Evolutionary conservation across 371 early-diverging fungal species (phyloP), one percentile per base, ranked within the genome.

Genomic region (Globomyces sp.): DNA sequence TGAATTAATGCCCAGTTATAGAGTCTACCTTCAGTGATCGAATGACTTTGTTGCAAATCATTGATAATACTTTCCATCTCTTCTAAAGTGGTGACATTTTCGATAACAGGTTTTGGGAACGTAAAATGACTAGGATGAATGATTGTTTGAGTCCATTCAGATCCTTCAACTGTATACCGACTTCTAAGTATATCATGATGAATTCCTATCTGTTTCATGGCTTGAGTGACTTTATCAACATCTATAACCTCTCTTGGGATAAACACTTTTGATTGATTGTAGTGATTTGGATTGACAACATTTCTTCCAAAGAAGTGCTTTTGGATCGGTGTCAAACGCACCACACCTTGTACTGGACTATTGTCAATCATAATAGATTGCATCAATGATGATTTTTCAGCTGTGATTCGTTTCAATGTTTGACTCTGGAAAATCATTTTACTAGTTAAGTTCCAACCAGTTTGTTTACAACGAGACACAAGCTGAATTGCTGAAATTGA

Each of bases 111-210:
- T 24, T 24, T 24, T 24, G 24, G 24, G 24, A 24, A 24, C 24
- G 24, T 24, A 24, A 24, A 24, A 24, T 24, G 24, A 24, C 24
- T 24, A 24, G 24, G 24, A 24, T 24, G 24, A 24, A 24, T 24
- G 24, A 24, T 24, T 24, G 24, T 24, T 24, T 24, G 24, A 24
- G 24, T 24, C 24, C 24, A 24, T 24, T 24, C 24, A 24, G 24
- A 24, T 24, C 24, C 24, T 24, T 24, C 24, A 24, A 24, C 24
- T 24, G 8, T 39, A 10, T 34, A 44, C 4, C 40, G 8, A 52
- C 60, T 64, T 40, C 69, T 59, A 37, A 70, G 67, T 53, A 70
- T 66, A 50, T 70, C 70, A 49, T 70, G 70, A 5, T 65, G 53
- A 49, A 60, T 1, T n/a, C 60, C 24, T 39, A 34, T 3, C 5